Evolutionary conservation across 129 eudicot species (phyloP).

Genomic region (Cynara cardunculus): DNA sequence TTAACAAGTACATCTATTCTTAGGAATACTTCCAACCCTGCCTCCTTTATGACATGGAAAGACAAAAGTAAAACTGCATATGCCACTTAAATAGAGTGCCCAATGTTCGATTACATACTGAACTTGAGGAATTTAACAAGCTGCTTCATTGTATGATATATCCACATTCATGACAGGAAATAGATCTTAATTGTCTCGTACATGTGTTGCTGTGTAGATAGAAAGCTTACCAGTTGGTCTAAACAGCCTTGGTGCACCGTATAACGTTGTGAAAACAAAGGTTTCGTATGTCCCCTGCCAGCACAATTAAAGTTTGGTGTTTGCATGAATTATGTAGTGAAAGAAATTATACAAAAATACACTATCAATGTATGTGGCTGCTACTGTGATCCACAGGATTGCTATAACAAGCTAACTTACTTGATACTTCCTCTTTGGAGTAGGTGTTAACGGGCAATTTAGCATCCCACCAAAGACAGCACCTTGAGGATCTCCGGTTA

Average conservation of each 20-base stretch:
- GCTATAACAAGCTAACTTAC: slow-evolving; percentile 35
- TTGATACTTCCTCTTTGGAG: slow-evolving; percentile 88
- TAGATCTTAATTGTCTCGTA: background rate
- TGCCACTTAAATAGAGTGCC: background rate
- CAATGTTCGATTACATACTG: background rate
- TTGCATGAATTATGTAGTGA: slow-evolving; percentile 2
- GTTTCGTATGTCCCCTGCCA: slow-evolving; percentile 82
- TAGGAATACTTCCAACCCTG: background rate
- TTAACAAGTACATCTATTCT: background rate
- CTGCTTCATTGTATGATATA: background rate
- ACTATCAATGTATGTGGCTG: background rate
- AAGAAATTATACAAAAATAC: background rate
- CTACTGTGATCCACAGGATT: background rate
- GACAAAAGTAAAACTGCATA: background rate
- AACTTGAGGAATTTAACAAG: background rate
- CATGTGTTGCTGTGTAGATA: background rate
- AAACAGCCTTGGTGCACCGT: slow-evolving; percentile 92
- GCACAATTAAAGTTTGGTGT: slow-evolving; percentile 11
- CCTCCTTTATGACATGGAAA: background rate
- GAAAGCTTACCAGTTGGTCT: slow-evolving; percentile 79
- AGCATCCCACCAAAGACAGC: slow-evolving; percentile 95
- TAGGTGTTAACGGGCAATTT: slow-evolving; percentile 74
- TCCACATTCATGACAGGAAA: background rate
- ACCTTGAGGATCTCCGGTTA: slow-evolving; percentile 86
- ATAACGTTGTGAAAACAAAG: slow-evolving; percentile 82